Evolutionary conservation across 75 land plant genomes (phyloP).

Genomic region (Azolla pinnata): DNA sequence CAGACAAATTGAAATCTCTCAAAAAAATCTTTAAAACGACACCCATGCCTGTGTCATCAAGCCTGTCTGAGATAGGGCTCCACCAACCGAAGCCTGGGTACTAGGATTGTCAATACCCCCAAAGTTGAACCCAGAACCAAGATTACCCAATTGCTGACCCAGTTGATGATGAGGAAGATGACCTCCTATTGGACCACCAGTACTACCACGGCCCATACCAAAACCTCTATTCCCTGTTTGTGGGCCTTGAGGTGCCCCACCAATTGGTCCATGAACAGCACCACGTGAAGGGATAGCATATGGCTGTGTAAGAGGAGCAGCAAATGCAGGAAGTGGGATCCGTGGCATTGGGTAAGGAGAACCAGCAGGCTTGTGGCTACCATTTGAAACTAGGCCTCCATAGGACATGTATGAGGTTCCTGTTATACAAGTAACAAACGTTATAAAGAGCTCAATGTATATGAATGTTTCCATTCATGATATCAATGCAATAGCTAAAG

Average conservation of each 20-base stretch:
- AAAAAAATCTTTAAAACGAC: background rate
- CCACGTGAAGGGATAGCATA: conserved; percentile 97
- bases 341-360: conserved; percentile 67
- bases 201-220: conserved; percentile 82
- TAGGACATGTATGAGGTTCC: conserved; percentile 60
- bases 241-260: conserved; percentile 79
- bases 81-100: conserved; percentile 81
- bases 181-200: conserved; percentile 93
- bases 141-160: conserved; percentile 57
- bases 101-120: conserved; percentile 68
- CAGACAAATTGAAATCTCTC: background rate
- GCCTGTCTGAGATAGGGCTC: conserved; percentile 74
- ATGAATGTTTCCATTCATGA: too few species aligned
- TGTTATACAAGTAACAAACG: too few species aligned
- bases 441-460: too few species aligned
- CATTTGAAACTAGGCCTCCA: conserved; percentile 57
- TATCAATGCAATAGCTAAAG: too few species aligned
- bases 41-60: conserved; percentile 53
- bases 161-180: conserved; percentile 88
- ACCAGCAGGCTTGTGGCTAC: conserved; percentile 60
- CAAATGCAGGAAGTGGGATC: conserved; percentile 71
- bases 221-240: conserved; percentile 77
- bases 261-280: conserved; percentile 93
- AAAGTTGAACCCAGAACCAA: conserved; percentile 73
- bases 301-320: conserved; percentile 78